Percentiles rank a stretch among this genome's conserved stretches.
These are phyloP conservation scores for Cladorrhinum samala DNA, from an alignment of 495 filamentous ascomycete genomes.

Conservation along the genomic window DNA sequence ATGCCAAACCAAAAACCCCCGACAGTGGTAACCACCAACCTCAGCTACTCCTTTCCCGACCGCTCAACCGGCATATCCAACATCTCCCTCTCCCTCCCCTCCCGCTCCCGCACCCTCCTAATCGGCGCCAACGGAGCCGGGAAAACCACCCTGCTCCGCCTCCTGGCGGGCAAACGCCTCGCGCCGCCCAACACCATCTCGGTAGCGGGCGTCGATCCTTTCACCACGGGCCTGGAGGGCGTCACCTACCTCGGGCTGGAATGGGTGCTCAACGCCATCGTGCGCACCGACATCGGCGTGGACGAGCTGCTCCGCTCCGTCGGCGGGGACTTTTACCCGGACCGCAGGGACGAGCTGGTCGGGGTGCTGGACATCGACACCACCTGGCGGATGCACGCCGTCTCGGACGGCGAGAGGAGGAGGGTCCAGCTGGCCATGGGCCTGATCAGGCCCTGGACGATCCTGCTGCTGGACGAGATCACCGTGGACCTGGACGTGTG, in stretches of 20 bases:
- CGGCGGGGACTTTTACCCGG: constrained; percentile 75
- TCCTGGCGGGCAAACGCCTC: constrained; percentile 86
- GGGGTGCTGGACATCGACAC: constrained; percentile 86
- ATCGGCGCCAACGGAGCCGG: constrained; percentile 98
- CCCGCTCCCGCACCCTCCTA: constrained; percentile 79
- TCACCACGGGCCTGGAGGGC: constrained; percentile 78
- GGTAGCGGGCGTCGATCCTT: constrained; percentile 81
- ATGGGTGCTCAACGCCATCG: constrained; percentile 98
- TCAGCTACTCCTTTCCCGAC: constrained; percentile 88
- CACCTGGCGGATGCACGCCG: constrained; percentile 89
- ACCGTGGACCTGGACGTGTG: constrained; percentile 94
- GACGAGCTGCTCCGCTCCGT: constrained; percentile 76
- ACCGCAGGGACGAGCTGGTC: constrained; percentile 79
- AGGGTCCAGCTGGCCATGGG: constrained; percentile 97
- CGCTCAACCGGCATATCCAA: constrained; percentile 63
- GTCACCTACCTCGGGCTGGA: constrained; percentile 96
- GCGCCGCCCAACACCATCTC: constrained; percentile 65
- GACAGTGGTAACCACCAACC: constrained; percentile 56
- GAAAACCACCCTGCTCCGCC: constrained; percentile 88
- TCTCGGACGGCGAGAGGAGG: constrained; percentile 83
- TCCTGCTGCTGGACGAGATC: constrained; percentile 91
- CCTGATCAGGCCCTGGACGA: constrained; percentile 82
- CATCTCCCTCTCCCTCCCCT: constrained; percentile 68
- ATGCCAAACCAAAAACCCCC: constrained; percentile 18
- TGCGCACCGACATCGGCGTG: constrained; percentile 90